Evolutionary conservation across 1,139 yeast species (phyloP).

Genomic region (Protomyces gravidus): DNA sequence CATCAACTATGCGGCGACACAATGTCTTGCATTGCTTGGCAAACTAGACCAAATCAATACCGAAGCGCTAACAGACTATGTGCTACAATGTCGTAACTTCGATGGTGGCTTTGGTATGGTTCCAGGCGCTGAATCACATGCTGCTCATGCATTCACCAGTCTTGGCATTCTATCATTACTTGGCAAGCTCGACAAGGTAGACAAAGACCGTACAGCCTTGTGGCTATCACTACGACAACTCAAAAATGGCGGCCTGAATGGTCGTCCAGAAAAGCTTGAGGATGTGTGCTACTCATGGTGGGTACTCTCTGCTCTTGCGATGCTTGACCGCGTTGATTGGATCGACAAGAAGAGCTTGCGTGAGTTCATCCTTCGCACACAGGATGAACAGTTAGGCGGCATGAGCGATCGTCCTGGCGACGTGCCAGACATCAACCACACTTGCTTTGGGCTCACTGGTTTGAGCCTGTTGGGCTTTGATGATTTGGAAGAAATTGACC

Average conservation of each 20-base stretch:
- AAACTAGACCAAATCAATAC: constrained; percentile 57
- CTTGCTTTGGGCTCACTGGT: constrained; percentile 85
- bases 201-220: constrained; percentile 55
- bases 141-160: constrained; percentile 88
- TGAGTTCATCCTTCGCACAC: constrained; percentile 67
- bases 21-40: constrained; percentile 65
- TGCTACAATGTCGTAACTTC: constrained; percentile 71
- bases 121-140: constrained; percentile 94
- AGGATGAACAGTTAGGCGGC: constrained; percentile 77
- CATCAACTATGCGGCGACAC: constrained; percentile 77
- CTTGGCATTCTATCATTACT: constrained; percentile 73
- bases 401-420: constrained; percentile 88
- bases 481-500: constrained; percentile 61
- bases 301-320: constrained; percentile 77
- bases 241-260: constrained; percentile 88
- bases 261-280: constrained; percentile 92
- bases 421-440: constrained; percentile 88
- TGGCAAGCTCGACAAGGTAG: constrained; percentile 46
- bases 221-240: constrained; percentile 93
- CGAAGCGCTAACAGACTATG: constrained; percentile 62
- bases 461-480: constrained; percentile 66
- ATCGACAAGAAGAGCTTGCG: constrained; percentile 60
- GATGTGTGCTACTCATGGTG: constrained; percentile 99
- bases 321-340: constrained; percentile 66
- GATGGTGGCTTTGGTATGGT: constrained; percentile 94